phyloP scores from a whole-genome alignment of 208 protist genomes.

The Leishmania major region DNA sequence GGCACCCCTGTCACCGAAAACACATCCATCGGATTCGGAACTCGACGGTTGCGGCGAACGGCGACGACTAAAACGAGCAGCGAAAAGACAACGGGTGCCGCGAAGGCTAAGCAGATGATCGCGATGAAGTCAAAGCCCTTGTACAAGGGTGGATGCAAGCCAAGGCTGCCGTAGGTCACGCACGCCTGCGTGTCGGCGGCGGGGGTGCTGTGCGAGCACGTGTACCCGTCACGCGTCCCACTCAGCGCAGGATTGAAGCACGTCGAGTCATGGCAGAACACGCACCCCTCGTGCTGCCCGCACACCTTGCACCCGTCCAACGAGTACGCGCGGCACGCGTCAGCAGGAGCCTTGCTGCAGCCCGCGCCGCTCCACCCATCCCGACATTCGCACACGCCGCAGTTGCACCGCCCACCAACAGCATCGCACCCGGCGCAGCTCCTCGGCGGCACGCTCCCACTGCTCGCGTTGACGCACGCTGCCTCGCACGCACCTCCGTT shows the following conservation, averaged over 20 bases:
- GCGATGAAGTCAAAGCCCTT: background rate
- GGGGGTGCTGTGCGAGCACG: conserved; percentile 36
- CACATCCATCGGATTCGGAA: background rate
- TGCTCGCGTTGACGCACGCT: background rate
- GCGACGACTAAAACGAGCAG: background rate
- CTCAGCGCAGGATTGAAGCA: conserved; percentile 40
- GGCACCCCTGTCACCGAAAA: background rate
- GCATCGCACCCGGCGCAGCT: conserved; percentile 14
- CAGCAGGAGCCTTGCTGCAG: conserved; percentile 25
- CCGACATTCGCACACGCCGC: conserved; percentile 27
- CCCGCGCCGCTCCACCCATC: conserved; percentile 24
- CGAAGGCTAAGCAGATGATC: background rate
- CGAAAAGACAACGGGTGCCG: background rate
- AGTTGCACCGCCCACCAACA: conserved; percentile 30
- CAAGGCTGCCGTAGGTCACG: conserved; percentile 10
- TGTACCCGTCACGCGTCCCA: conserved; percentile 33
- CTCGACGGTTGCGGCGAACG: background rate
- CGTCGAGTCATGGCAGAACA: conserved; percentile 46
- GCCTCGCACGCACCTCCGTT: conserved; percentile 9
- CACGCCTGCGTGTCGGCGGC: conserved; percentile 23
- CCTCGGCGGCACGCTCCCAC: background rate
- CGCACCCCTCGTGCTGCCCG: conserved; percentile 28
- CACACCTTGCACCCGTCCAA: conserved; percentile 45
- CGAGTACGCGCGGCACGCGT: conserved; percentile 42
- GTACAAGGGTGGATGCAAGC: background rate